These are phyloP conservation scores for Trichoderma koningii DNA, from an alignment of 2,329 filamentous ascomycete species.

Conservation along the genomic window DNA sequence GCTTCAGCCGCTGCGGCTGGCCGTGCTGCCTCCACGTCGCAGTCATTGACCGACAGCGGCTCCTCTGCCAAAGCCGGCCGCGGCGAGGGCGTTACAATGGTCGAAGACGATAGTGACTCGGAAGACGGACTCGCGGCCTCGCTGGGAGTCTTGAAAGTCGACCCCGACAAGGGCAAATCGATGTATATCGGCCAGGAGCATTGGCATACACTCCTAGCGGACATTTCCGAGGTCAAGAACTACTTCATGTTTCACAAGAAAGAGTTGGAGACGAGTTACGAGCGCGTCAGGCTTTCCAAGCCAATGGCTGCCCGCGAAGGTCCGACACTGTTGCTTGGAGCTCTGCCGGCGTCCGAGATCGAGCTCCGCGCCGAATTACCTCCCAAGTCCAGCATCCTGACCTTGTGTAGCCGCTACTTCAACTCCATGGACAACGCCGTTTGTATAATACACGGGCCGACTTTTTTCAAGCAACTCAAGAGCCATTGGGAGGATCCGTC, in stretches of 20 bases:
- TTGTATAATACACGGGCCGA: conserved; percentile 78
- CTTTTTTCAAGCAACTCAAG: conserved; percentile 73
- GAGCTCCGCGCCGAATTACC: conserved; percentile 82
- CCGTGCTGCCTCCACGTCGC: conserved; percentile 41
- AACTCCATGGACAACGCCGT: conserved; percentile 74
- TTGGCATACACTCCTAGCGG: conserved; percentile 77
- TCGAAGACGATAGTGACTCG: conserved; percentile 66
- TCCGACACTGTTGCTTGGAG: conserved; percentile 77
- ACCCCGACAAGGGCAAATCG: conserved; percentile 73
- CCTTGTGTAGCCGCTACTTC: conserved; percentile 86
- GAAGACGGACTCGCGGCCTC: conserved; percentile 70
- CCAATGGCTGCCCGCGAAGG: conserved; percentile 61
- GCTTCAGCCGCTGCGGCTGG: conserved; percentile 41
- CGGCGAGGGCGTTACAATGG: conserved; percentile 57
- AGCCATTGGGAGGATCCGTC: conserved; percentile 70
- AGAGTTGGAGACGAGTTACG: conserved; percentile 79
- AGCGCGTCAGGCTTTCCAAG: conserved; percentile 71
- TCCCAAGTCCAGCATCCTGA: conserved; percentile 77
- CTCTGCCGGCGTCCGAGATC: conserved; percentile 67
- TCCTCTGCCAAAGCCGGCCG: conserved; percentile 54
- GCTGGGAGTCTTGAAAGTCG: conserved; percentile 80
- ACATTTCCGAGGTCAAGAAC: conserved; percentile 90
- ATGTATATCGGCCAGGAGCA: conserved; percentile 82
- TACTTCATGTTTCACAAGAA: conserved; percentile 87
- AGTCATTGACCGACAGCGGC: conserved; percentile 47